phyloP scores from a whole-genome alignment of 1,139 yeast genomes.

The Yamadazyma atlantica region DNA sequence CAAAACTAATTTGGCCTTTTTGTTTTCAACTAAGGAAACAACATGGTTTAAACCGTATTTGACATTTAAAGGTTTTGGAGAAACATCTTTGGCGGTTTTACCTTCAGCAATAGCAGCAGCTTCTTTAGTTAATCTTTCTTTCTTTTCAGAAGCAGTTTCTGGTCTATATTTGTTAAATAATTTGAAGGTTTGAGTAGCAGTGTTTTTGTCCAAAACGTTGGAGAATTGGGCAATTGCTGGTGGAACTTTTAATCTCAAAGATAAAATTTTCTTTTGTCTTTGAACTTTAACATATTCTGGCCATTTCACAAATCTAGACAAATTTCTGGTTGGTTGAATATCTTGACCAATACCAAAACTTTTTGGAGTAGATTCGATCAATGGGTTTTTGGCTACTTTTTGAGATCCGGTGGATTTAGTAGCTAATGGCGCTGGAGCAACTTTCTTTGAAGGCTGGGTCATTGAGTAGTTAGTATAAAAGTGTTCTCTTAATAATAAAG shows the following conservation, averaged over 20 bases:
- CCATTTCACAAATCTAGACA: slow-evolving; percentile 96
- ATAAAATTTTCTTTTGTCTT: slow-evolving; percentile 95
- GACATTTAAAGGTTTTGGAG: slow-evolving; percentile 93
- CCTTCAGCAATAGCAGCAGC: slow-evolving; percentile 99
- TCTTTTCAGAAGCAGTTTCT: slow-evolving; percentile 95
- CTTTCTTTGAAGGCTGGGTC: slow-evolving; percentile 75
- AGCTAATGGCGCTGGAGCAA: slow-evolving; percentile 71
- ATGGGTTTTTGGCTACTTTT: slow-evolving; percentile 35
- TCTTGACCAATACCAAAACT: slow-evolving; percentile 96
- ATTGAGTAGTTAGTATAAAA: slow-evolving; percentile 49
- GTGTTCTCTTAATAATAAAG: slow-evolving; percentile 8
- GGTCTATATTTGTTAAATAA: slow-evolving; percentile 98
- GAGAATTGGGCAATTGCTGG: slow-evolving; percentile 97
- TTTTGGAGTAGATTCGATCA: slow-evolving; percentile 77
- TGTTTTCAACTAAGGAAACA: slow-evolving; percentile 94
- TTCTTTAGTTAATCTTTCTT: slow-evolving; percentile 97
- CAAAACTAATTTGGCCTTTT: slow-evolving; percentile 94
- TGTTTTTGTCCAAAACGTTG: slow-evolving; percentile 94
- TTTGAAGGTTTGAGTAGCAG: slow-evolving; percentile 95
- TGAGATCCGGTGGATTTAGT: slow-evolving; percentile 29
- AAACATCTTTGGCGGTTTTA: slow-evolving; percentile 91
- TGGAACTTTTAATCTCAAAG: slow-evolving; percentile 96
- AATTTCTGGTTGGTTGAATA: slow-evolving; percentile 93
- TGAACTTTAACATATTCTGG: slow-evolving; percentile 87
- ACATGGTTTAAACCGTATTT: slow-evolving; percentile 99